Base-by-base conservation (phyloP, 129 eudicot species). In the Helianthus tuberosus region DNA sequence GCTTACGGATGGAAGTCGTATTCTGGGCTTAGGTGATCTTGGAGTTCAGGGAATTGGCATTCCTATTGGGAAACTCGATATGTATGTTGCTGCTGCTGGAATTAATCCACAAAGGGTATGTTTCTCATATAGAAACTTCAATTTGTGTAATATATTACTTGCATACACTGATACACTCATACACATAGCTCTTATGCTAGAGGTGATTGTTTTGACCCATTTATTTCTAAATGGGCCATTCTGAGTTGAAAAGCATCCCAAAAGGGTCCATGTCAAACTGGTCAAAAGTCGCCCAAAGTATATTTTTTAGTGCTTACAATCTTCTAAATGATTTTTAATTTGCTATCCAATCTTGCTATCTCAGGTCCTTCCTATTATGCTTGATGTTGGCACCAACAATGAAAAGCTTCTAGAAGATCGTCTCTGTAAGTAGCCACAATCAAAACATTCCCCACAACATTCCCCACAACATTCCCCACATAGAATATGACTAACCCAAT, bases 71-170 rank as follows among this genome's bases (percentile, higher is more conserved):
- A 95, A 95, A 77, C 99, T 95, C 53, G 99, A 95, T 81, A 86
- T 95, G 88, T 95, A 95, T 89, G 97, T 95, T 79, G 99, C 99
- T 76, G 99, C 99, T 75, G 99, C 99, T 75, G 99, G 99, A 55
- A 95, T 95, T 79, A 91, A 95, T 83, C 99, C 99, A 74, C 94
- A 85, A 72, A 83, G 89, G 72, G 99, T 95, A 91, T 87, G 94
- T 11, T 14, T 29, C 43, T 58, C 14, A 20, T 38, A 58, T 67
- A 72, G 60, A 20, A 51, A 51, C 64, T 67, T 71, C 2, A 66
- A 50, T 20, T 60, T 41, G 7, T 67, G 71, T 68, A 7, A 10
- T 60, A 58, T 58, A 44, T 47, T 73, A 49, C 54, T 43, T n/a
- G 51, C 64, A 72, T 50, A 27, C 39, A 59, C 64, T 59, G 39